Evolutionary conservation across 352 stramenopile species (phyloP).

Genomic region (Phytopythium aichiense): DNA sequence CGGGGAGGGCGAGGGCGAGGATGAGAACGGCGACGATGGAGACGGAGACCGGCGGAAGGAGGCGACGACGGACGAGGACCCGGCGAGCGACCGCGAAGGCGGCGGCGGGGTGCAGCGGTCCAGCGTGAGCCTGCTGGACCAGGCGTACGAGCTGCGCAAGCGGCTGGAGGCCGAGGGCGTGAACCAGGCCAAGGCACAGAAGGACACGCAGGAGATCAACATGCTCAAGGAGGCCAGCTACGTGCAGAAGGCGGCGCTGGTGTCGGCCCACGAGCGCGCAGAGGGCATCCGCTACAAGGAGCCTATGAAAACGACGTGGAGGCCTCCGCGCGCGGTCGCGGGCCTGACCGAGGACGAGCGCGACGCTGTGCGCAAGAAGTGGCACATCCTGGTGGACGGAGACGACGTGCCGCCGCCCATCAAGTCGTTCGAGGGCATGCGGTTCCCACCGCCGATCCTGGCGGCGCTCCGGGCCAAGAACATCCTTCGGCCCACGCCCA

Average conservation of each 20-base stretch:
- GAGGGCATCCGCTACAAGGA: conserved; percentile 91
- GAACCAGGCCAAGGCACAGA: conserved; percentile 75
- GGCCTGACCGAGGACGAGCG: conserved; percentile 85
- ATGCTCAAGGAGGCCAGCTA: conserved; percentile 95
- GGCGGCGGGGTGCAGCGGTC: conserved; percentile 33
- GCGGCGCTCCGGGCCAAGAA: conserved; percentile 92
- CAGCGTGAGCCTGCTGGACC: conserved; percentile 72
- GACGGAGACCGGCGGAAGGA: conserved; percentile 3
- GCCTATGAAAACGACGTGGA: conserved; percentile 91
- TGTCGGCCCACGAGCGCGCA: conserved; percentile 90
- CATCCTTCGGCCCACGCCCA: conserved; percentile 96
- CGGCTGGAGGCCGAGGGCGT: conserved; percentile 65
- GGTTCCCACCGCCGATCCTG: conserved; percentile 93
- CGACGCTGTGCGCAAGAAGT: conserved; percentile 94
- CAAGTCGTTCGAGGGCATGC: conserved; percentile 98
- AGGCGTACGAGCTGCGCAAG: conserved; percentile 84
- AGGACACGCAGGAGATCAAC: conserved; percentile 85
- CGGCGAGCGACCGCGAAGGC: conserved; percentile 1
- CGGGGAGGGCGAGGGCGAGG: conserved; percentile 9
- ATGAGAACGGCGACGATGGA: conserved; percentile 27
- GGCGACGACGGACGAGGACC: conserved; percentile 10
- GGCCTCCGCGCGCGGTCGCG: conserved; percentile 81
- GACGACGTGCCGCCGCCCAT: conserved; percentile 94
- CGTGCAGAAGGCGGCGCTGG: conserved; percentile 95
- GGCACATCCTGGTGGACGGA: conserved; percentile 97